Conservation (phyloP, 176 grass and related monocot genomes). For the Oryza glumipatula region DNA sequence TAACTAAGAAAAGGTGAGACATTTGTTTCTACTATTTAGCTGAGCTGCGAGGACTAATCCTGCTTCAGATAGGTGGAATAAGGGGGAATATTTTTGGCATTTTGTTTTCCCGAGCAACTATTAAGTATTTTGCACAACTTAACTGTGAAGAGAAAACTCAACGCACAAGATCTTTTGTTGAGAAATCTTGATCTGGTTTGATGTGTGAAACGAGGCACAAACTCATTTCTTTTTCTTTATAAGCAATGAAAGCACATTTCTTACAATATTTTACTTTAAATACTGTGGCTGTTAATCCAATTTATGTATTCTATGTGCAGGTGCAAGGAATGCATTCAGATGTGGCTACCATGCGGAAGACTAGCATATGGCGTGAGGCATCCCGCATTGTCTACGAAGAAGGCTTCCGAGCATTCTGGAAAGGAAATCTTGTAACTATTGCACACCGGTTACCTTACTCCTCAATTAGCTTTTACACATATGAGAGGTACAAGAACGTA, state of each 20-base stretch:
- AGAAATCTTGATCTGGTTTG: neutral
- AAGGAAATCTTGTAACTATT: conserved; percentile 96
- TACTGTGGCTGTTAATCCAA: neutral
- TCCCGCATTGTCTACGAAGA: conserved; percentile 86
- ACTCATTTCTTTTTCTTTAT: neutral
- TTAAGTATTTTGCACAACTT: neutral
- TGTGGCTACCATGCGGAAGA: conserved; percentile 64
- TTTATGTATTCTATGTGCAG: conserved; percentile 36
- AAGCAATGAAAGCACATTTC: neutral
- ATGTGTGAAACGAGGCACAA: neutral
- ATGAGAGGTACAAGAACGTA: conserved; percentile 88
- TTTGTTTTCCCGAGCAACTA: conserved; percentile 1
- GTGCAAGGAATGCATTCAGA: conserved; percentile 98
- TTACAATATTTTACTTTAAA: neutral
- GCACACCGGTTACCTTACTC: conserved; percentile 93
- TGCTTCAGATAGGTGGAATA: conserved; percentile 9
- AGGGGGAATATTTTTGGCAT: neutral
- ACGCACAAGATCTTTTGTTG: neutral
- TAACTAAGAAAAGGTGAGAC: neutral
- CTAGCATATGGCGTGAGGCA: conserved; percentile 76
- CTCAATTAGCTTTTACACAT: conserved; percentile 88
- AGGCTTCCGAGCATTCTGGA: conserved; percentile 90
- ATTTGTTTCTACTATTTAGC: neutral
- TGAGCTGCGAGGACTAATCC: neutral
- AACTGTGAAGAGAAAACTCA: conserved; percentile 1